Evolutionary conservation across 495 filamentous ascomycete species (phyloP).

Genomic region (Podospora appendiculata): DNA sequence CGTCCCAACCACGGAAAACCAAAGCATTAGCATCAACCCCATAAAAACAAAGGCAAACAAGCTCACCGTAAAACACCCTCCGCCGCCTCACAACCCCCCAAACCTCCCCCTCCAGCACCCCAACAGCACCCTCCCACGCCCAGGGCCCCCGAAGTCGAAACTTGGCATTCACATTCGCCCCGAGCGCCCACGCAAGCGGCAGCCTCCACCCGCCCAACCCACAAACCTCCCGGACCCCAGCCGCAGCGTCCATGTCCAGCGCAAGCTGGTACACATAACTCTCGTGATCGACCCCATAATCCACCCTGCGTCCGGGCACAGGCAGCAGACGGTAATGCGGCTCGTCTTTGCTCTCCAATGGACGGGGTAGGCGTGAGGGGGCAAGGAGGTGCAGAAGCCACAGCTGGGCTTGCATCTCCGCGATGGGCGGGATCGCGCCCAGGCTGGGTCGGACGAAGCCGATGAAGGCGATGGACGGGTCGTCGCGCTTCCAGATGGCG

Average conservation of each 20-base stretch:
- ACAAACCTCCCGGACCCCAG: conserved; percentile 22
- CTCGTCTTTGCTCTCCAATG: conserved; percentile 10
- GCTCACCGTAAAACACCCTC: conserved; percentile 23
- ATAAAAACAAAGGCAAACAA: not conserved
- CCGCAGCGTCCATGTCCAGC: conserved; percentile 32
- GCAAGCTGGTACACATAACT: conserved; percentile 39
- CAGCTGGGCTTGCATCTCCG: conserved; percentile 41
- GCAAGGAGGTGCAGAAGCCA: conserved; percentile 32
- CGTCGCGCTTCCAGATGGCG: conserved; percentile 29
- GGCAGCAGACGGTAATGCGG: conserved; percentile 29
- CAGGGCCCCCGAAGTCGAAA: conserved; percentile 26
- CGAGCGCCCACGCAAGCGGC: conserved; percentile 27
- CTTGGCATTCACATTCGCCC: conserved; percentile 33
- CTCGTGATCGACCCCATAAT: conserved; percentile 41
- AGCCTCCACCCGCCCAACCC: conserved; percentile 20
- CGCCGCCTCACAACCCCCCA: conserved; percentile 26
- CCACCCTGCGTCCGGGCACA: conserved; percentile 12
- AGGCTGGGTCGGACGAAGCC: conserved; percentile 41
- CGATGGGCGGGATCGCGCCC: conserved; percentile 41
- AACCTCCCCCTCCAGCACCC: conserved; percentile 27
- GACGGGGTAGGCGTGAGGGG: conserved; percentile 7
- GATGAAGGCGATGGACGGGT: conserved; percentile 38
- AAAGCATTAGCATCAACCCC: not conserved
- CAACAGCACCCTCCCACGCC: conserved; percentile 26
- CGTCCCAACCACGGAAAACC: too few relatives aligned